Conservation (phyloP, 306 rosid genomes). For the Sicyos baderoa region DNA sequence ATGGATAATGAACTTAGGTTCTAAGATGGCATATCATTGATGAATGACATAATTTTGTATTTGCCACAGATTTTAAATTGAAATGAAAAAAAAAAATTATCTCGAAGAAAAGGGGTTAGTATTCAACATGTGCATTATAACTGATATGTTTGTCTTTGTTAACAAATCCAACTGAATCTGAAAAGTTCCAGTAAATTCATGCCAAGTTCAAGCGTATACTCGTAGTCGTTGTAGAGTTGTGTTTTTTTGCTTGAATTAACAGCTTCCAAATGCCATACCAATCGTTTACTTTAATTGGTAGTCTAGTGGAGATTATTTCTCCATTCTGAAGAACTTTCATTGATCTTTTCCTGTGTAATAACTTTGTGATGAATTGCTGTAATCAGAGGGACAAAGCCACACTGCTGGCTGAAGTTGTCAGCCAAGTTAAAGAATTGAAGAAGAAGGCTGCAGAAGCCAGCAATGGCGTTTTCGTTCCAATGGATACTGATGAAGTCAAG, state of each 20-base stretch:
- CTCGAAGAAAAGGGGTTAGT: background rate
- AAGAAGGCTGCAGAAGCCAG: constrained; percentile 54
- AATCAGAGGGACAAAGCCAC: constrained; percentile 84
- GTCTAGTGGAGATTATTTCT: too few relatives aligned
- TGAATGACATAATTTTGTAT: background rate
- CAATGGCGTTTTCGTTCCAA: constrained; percentile 56
- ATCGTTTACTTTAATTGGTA: background rate
- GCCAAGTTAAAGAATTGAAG: constrained; percentile 65
- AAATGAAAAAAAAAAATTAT: background rate
- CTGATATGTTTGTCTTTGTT: background rate
- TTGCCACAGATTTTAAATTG: background rate
- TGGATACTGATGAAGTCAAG: constrained; percentile 66
- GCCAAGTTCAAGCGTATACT: background rate
- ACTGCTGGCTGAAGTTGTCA: constrained; percentile 60
- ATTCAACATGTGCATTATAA: background rate
- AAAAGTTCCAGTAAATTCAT: background rate
- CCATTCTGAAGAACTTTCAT: background rate
- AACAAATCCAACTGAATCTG: background rate
- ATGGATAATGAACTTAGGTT: background rate
- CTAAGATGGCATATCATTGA: background rate
- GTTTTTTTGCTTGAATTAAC: constrained; percentile 4
- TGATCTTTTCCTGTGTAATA: background rate
- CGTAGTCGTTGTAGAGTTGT: background rate
- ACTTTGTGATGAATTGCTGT: constrained; percentile 21
- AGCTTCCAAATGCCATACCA: background rate